phyloP scores from a whole-genome alignment of 805 yeast genomes.

The Hanseniaspora valbyensis region DNA sequence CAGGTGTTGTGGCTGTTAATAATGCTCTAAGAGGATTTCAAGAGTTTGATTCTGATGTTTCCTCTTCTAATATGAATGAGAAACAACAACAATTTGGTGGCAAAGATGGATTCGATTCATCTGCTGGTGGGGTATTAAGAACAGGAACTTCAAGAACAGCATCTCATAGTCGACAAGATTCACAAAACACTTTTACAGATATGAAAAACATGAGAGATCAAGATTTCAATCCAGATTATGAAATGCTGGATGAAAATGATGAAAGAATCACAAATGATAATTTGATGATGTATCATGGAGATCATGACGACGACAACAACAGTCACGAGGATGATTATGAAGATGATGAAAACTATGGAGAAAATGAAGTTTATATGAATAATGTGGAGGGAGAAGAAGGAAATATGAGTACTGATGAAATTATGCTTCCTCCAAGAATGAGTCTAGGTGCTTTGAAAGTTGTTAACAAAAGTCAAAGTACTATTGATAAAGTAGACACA shows the following conservation, averaged over 20 bases:
- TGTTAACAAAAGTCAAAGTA: slow-evolving; percentile 10
- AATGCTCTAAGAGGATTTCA: slow-evolving; percentile 17
- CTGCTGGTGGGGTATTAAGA: too few relatives aligned
- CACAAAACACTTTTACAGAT: too few relatives aligned
- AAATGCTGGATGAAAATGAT: slow-evolving; percentile 2
- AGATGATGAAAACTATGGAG: not conserved
- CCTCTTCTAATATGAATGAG: slow-evolving; percentile 6
- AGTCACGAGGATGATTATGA: too few relatives aligned
- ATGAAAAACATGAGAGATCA: too few relatives aligned
- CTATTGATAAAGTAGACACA: not conserved
- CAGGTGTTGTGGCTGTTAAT: slow-evolving; percentile 15
- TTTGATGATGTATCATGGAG: too few relatives aligned
- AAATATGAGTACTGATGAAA: slow-evolving; percentile 15
- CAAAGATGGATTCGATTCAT: too few relatives aligned
- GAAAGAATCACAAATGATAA: not conserved
- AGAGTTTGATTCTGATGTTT: slow-evolving; percentile 18
- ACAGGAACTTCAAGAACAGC: too few relatives aligned
- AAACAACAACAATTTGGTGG: too few relatives aligned
- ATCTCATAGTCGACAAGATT: too few relatives aligned
- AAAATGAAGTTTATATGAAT: not conserved
- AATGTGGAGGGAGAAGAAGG: too few relatives aligned
- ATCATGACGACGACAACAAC: too few relatives aligned
- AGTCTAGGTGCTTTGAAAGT: not conserved
- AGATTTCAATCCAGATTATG: slow-evolving; percentile 4
- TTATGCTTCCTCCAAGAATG: slow-evolving; percentile 15